A percentile compares a stretch with the other conserved stretches of the same genome.
These are phyloP conservation scores for Rhodotorula sp. DNA, from an alignment of 1,284 basidiomycete species.

Conservation along the genomic window DNA sequence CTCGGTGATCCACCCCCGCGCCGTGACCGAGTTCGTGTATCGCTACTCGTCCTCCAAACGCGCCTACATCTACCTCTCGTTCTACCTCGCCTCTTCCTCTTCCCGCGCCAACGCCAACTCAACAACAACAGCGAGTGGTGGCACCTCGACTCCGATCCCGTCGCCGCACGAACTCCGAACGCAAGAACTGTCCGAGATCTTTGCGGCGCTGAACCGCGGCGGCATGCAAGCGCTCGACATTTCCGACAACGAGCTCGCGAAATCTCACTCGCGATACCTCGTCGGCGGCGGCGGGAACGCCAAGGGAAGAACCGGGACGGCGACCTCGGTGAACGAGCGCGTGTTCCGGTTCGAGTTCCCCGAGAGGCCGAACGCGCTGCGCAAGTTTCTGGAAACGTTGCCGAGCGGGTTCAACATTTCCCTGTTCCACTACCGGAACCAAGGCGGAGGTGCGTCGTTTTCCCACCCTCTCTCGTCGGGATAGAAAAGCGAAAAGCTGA, in stretches of 20 bases:
- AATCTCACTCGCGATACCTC: constrained; percentile 91
- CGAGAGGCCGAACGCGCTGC: constrained; percentile 85
- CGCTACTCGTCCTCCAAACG: constrained; percentile 63
- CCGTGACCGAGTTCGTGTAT: constrained; percentile 97
- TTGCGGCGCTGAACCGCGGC: constrained; percentile 60
- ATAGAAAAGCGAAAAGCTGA: not conserved
- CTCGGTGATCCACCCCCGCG: constrained; percentile 79
- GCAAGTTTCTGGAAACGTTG: constrained; percentile 80
- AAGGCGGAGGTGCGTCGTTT: constrained; percentile 73
- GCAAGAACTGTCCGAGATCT: constrained; percentile 67
- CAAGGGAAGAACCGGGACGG: too few species aligned
- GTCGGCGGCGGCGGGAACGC: constrained; percentile 64
- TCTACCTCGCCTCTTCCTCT: constrained; percentile 66
- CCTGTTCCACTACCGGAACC: constrained; percentile 95
- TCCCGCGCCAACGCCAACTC: constrained; percentile 39
- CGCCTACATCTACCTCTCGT: constrained; percentile 87
- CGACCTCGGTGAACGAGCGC: constrained; percentile 83
- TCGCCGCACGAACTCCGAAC: constrained; percentile 53
- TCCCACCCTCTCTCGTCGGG: not conserved
- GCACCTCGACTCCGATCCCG: constrained; percentile 15
- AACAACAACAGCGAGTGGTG: not conserved
- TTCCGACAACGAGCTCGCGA: constrained; percentile 92
- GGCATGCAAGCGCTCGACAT: constrained; percentile 84
- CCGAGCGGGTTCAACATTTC: constrained; percentile 85
- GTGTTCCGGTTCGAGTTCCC: constrained; percentile 97